Percentiles rank a stretch among this genome's conserved stretches.
Conservation (phyloP, 1,284 basidiomycete species). For the Trichosporon sp. region DNA sequence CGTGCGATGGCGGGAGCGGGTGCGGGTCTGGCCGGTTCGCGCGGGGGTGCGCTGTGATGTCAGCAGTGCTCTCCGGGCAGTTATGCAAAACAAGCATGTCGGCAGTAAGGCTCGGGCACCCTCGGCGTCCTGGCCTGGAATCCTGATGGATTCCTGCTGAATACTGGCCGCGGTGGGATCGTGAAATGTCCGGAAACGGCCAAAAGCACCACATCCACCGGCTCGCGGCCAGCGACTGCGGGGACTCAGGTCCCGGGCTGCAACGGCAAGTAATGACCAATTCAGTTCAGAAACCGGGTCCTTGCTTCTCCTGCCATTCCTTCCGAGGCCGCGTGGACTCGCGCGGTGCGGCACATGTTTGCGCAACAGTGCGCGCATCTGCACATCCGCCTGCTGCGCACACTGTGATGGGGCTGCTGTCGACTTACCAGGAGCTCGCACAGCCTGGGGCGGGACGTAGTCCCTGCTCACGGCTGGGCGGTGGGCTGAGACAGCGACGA, state of each 20-base stretch:
- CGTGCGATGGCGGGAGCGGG: conserved; percentile 39
- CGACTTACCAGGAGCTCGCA: conserved; percentile 19
- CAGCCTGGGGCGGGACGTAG: conserved; percentile 9
- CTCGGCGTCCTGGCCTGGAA: neutral
- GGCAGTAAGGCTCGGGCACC: neutral
- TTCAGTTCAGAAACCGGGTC: neutral
- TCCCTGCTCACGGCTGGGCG: conserved; percentile 17
- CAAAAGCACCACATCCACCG: neutral
- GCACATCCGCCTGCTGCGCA: neutral
- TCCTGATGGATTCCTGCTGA: neutral
- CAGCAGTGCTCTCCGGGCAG: neutral
- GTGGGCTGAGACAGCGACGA: conserved; percentile 24
- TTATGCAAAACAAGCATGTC: neutral
- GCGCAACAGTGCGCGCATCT: neutral
- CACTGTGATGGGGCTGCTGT: neutral
- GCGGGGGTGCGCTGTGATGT: conserved; percentile 16
- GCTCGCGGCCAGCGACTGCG: neutral
- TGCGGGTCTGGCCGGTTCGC: conserved; percentile 27
- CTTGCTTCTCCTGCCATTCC: neutral
- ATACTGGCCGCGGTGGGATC: neutral
- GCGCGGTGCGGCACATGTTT: neutral
- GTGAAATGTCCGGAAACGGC: neutral
- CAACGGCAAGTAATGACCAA: neutral
- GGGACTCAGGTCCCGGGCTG: neutral
- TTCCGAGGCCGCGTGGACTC: neutral